Evolutionary conservation across 768 basidiomycete genomes (phyloP), one percentile per base, ranked within the genome.

Genomic region (Porpolomopsis calyptriformis): DNA sequence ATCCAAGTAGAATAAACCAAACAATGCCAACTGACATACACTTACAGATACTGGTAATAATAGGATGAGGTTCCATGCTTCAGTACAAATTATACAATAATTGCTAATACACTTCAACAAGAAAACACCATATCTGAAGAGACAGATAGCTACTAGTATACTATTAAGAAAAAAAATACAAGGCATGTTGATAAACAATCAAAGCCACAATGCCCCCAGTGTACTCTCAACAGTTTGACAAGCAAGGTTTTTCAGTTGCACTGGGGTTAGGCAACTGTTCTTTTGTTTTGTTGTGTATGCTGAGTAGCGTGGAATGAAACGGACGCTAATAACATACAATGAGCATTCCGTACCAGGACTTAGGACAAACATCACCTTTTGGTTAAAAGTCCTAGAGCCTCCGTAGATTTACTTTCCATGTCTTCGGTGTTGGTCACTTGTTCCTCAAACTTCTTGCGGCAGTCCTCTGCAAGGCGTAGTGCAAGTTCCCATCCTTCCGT

Each of bases 361-460:
- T 40, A 19, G 42, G 43, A 48, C 35, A 23, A 46, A 38, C 18
- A 7, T 22, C 40, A 44, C 52, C 53, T 53, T 43, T 51, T 50
- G 46, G 48, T 46, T 45, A 55, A 53, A 45, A 50, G 38, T 50
- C 50, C 52, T 40, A 55, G 31, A 14, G 53, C 52, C 36, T 16
- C 53, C 20, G 40, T 47, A 33, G 53, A 49, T 40, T 42, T 50
- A n/a, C 16, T 53, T 50, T 46, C 22, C 16, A 42, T 47, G 34
- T 53, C 49, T 37, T 50, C 49, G 46, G 50, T 20, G 14, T 26
- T 55, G 5, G 27, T 38, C 29, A 53, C 43, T 36, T 22, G 4
- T 44, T 53, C 47, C 36, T 41, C 25, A 26, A 55, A 50, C 52
- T 48, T 55, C 31, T 49, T 24, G 45, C 39, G 29, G 24, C 52